phyloP scores from a whole-genome alignment of 2,329 filamentous ascomycete species.

The Emergomyces africanus region DNA sequence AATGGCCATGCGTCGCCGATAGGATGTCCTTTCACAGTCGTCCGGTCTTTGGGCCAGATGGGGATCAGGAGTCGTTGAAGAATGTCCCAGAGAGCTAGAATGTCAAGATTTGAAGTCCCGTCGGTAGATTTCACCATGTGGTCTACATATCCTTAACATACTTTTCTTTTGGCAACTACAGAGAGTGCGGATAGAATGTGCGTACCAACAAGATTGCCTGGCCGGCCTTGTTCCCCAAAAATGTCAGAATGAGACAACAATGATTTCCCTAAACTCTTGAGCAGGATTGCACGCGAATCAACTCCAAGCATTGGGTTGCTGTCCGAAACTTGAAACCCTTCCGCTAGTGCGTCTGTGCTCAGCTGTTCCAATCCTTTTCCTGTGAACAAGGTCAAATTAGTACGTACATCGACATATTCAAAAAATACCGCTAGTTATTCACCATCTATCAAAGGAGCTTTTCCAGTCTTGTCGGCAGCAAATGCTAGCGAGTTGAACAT shows the following conservation, averaged over 20 bases:
- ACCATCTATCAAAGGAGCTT: slow-evolving; percentile 25
- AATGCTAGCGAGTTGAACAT: slow-evolving; percentile 38
- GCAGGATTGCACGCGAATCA: slow-evolving; percentile 29
- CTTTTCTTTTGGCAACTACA: background rate
- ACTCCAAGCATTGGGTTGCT: slow-evolving; percentile 37
- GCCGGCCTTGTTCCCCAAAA: slow-evolving; percentile 33
- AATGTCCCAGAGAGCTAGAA: slow-evolving; percentile 30
- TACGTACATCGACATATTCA: background rate
- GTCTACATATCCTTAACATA: slow-evolving; percentile 20
- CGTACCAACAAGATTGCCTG: slow-evolving; percentile 38
- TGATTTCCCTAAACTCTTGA: slow-evolving; percentile 33
- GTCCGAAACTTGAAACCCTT: slow-evolving; percentile 33
- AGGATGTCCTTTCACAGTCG: slow-evolving; percentile 27
- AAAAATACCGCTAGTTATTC: slow-evolving; percentile 3
- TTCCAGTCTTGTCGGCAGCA: slow-evolving; percentile 11
- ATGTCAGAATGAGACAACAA: slow-evolving; percentile 26
- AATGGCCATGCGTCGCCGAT: slow-evolving; percentile 42
- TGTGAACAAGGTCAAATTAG: slow-evolving; percentile 9
- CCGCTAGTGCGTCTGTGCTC: slow-evolving; percentile 20
- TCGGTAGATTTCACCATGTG: slow-evolving; percentile 23
- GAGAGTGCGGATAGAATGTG: background rate
- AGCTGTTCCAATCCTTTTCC: slow-evolving; percentile 25
- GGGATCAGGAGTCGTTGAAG: slow-evolving; percentile 37
- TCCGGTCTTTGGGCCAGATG: slow-evolving; percentile 37
- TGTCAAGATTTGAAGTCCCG: slow-evolving; percentile 23